Evolutionary conservation across 1,284 basidiomycete species (phyloP).

Genomic region (Trichosporon inkin): DNA sequence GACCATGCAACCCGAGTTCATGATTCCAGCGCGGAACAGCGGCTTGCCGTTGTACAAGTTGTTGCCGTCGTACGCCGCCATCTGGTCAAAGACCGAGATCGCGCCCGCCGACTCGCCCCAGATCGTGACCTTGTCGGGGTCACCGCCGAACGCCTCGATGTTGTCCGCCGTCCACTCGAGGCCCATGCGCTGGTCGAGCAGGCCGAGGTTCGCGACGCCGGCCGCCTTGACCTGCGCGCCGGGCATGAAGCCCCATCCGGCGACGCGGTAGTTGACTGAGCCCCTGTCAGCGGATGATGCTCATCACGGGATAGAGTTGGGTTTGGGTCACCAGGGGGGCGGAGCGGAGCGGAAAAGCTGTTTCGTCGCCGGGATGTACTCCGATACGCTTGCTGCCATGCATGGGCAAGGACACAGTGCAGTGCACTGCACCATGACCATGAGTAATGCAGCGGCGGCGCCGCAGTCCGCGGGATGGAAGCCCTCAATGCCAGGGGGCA

Average conservation of each 20-base stretch:
- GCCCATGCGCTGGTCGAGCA: slow-evolving; percentile 47
- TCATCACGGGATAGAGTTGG: neutral
- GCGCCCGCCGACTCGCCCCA: slow-evolving; percentile 62
- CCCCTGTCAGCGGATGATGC: neutral
- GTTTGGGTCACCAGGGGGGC: too few species aligned
- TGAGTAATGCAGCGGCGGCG: too few species aligned
- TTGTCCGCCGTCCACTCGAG: slow-evolving; percentile 43
- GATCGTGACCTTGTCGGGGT: slow-evolving; percentile 44
- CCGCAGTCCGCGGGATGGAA: too few species aligned
- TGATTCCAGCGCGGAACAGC: slow-evolving; percentile 43
- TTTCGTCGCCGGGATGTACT: too few species aligned
- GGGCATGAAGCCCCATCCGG: slow-evolving; percentile 49
- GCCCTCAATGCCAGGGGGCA: too few species aligned
- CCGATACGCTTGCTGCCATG: too few species aligned
- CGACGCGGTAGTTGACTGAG: slow-evolving; percentile 56
- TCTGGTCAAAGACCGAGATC: slow-evolving; percentile 44
- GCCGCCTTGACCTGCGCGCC: slow-evolving; percentile 55
- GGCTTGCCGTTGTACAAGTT: slow-evolving; percentile 50
- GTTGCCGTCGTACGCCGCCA: slow-evolving; percentile 57
- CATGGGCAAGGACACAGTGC: too few species aligned
- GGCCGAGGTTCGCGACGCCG: slow-evolving; percentile 55
- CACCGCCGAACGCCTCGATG: slow-evolving; percentile 44
- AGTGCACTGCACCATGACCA: too few species aligned
- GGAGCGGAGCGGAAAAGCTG: too few species aligned
- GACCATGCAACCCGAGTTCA: slow-evolving; percentile 50